Base-by-base conservation (phyloP, 257 asterid species). In the Euphrasia confusa region DNA sequence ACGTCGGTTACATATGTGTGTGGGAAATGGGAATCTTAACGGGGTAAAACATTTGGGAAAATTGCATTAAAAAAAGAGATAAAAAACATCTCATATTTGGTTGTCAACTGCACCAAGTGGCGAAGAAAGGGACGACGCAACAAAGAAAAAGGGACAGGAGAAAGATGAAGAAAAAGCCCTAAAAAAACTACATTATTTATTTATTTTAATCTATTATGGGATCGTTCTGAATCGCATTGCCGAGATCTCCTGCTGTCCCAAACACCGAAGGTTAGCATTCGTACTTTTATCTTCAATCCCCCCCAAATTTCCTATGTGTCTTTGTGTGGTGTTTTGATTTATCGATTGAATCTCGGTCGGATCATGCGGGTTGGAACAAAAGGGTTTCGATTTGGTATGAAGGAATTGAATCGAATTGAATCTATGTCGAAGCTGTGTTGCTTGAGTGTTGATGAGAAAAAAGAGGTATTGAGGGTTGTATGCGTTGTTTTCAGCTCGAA, bases 261-360 rank as follows among this genome's bases (percentile, higher is more conserved):
- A 55, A 71, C 44, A 35, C 71, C 67, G 63, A 68, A 81, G 89
- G 94, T 77, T 52, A 62, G 73, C 33, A 24, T 72, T 68, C 69
- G 42, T 17, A 9, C 9, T 50, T 48, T 14, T 50, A 17, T 59
- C 61, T 56, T 17, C 53, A 59, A 66, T 40, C 63, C 69, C 69
- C 60, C 4, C n/a, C n/a, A 53, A 18, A 59, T 9, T 7, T 37
- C 42, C 42, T 9, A 7, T 35, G 42, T 9, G 42, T 37, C 42
- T 37, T 9, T 7, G 42, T 37, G 42, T 10, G 17, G 27, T 5
- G 4, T 17, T 50, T 50, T 15, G 56, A 50, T 18, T 50, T 50
- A 21, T 21, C 9, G 56, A 17, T 50, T 50, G 27, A 50, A 50
- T 15, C 56, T 50, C 18, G 56, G 15, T 50, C 56, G 26, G 26